Evolutionary conservation across 2,329 filamentous ascomycete genomes (phyloP).

Genomic region (Penicillium rolfsii): DNA sequence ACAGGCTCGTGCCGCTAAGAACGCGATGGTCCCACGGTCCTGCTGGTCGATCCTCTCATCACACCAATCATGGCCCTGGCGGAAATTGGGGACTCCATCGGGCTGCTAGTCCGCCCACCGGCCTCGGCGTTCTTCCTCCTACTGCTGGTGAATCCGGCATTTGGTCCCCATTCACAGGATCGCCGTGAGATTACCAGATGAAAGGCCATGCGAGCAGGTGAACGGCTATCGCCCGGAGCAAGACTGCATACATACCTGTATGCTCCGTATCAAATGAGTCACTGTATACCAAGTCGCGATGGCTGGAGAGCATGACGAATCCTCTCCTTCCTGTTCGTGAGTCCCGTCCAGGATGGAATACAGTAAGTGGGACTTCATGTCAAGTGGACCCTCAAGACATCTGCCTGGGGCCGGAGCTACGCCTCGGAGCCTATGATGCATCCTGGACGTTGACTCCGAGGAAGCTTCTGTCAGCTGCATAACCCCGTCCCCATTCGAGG

Average conservation of each 20-base stretch:
- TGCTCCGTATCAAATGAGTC: not conserved
- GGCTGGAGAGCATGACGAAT: not conserved
- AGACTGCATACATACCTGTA: not conserved
- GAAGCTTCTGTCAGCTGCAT: conserved; percentile 15
- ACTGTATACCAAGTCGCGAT: not conserved
- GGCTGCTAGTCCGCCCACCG: conserved; percentile 11
- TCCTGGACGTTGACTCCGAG: conserved; percentile 18
- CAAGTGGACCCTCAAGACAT: conserved; percentile 16
- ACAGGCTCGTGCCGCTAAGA: conserved; percentile 22
- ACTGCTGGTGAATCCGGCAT: not conserved
- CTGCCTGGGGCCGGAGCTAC: conserved; percentile 11
- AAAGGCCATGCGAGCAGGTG: not conserved
- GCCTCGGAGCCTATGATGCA: conserved; percentile 22
- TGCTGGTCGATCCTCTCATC: conserved; percentile 26
- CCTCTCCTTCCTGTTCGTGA: not conserved
- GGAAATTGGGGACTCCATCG: conserved; percentile 31
- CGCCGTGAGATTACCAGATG: not conserved
- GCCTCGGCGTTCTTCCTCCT: conserved; percentile 4
- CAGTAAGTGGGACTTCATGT: conserved; percentile 1
- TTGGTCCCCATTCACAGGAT: conserved; percentile 4
- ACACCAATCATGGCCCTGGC: conserved; percentile 24
- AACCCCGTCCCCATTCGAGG: conserved; percentile 4
- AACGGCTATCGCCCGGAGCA: not conserved
- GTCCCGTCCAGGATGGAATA: not conserved
- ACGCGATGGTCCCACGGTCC: conserved; percentile 19